phyloP scores from a whole-genome alignment of 441 rosid species.

The Macaranga tanarius region DNA sequence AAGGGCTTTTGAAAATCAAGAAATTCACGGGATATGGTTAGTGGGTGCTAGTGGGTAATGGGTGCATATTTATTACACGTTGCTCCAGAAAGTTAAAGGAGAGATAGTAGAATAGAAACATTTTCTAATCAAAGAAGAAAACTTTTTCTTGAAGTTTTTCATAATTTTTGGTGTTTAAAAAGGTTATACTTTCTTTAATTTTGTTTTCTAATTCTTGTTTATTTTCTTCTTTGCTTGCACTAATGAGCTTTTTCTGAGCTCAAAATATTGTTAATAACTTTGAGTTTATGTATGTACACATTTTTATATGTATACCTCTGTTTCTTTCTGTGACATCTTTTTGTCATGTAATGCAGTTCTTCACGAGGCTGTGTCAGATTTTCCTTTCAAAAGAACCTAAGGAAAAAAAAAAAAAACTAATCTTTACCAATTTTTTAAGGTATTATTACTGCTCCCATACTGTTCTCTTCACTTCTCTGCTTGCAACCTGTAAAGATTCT shows the following conservation, averaged over 20 bases:
- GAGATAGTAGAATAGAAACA: conserved; percentile 17
- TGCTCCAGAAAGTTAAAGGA: conserved; percentile 36
- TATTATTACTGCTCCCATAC: conserved; percentile 21
- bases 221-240: not conserved
- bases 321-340: conserved; percentile 60
- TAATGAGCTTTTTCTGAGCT: conserved; percentile 1
- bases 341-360: conserved; percentile 69
- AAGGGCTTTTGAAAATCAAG: conserved; percentile 20
- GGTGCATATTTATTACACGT: conserved; percentile 27
- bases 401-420: conserved; percentile 20
- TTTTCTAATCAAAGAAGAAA: conserved; percentile 11
- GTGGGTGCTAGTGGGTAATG: conserved; percentile 13
- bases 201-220: conserved; percentile 34
- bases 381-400: conserved; percentile 39
- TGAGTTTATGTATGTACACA: too few relatives aligned
- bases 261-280: not conserved
- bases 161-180: conserved; percentile 1
- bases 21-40: conserved; percentile 15
- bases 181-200: conserved; percentile 18
- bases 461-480: conserved; percentile 46
- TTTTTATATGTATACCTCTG: conserved; percentile 13
- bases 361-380: conserved; percentile 89
- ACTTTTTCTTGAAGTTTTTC: not conserved
- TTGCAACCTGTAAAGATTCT: conserved; percentile 64
- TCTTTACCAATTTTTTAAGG: conserved; percentile 25